These are phyloP conservation scores for Secale cereale DNA, from an alignment of 176 grass and related monocot genomes.

Conservation along the genomic window DNA sequence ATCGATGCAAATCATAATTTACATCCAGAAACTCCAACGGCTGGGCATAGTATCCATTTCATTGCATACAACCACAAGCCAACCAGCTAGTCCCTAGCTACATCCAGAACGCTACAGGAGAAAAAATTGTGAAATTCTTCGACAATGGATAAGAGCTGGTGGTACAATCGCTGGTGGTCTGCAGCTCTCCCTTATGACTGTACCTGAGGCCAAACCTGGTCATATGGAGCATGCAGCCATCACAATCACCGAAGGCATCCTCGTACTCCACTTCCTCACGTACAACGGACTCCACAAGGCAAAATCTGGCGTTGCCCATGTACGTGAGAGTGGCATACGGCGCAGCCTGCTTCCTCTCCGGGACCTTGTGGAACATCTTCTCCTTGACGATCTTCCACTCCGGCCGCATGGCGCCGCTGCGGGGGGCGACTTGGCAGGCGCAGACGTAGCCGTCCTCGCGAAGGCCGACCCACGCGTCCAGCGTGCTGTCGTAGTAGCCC, in stretches of 20 bases:
- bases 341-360: neutral
- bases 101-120: neutral
- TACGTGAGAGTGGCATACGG: neutral
- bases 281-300: neutral
- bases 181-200: neutral
- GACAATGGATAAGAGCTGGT: constrained; percentile 1
- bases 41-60: neutral
- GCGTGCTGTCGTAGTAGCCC: constrained; percentile 2
- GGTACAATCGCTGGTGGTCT: neutral
- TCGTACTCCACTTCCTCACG: neutral
- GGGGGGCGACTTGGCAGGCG: neutral
- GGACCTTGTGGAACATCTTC: neutral
- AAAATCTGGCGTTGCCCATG: constrained; percentile 4
- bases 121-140: neutral
- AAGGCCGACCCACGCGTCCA: constrained; percentile 18
- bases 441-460: neutral
- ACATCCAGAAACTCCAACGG: neutral
- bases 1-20: neutral
- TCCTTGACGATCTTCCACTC: neutral
- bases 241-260: neutral
- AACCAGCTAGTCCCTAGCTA: neutral
- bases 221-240: neutral
- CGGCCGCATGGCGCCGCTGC: neutral
- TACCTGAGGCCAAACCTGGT: constrained; percentile 7
- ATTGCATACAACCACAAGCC: neutral